Evolutionary conservation across 2,329 filamentous ascomycete genomes (phyloP), one percentile per base, ranked within the genome.

Genomic region (Epichloe typhina): DNA sequence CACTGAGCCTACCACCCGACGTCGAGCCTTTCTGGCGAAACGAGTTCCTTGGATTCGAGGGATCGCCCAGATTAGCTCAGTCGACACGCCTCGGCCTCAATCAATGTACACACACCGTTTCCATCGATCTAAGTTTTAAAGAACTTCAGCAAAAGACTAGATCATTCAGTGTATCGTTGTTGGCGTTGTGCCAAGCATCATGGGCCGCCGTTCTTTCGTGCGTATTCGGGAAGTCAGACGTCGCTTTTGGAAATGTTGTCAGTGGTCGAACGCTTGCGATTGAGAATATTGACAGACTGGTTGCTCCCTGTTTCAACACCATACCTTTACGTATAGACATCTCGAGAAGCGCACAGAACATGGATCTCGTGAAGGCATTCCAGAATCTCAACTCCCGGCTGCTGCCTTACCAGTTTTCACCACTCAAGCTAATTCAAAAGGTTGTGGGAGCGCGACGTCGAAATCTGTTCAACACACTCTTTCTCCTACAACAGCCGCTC

Each of bases 221-320:
- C 2, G 68, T 80, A 2, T 73, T 82, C 2, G 63, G 72, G 1
- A 69, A 70, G 5, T 62, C 69, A 0, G 89, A 95, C 59, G 59
- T 95, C 5, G 93, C 87, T 63, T 95, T 96, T 60, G 90, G 91
- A 0, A 93, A 88, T 58, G 83, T 96, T 2, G 76, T 91, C 51
- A 90, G 81, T 60, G 89, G 90, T 1, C 80, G 90, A 7, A 83
- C 82, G 0, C 62, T 87, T 9, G 68, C 79, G 0, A 64, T 90
- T 3, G 75, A 84, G 5, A 77, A 76, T 0, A 71, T 91, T 11
- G 82, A 90, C 38, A 71, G 74, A 4, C 75, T 95, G 5, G 78
- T 94, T n/a, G 88, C 87, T 0, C 90, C 90, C 0, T 95, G 88
- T 63, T 95, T 96, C 72, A 96, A 95, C 61, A 95, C 90, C 0